A percentile compares a stretch with the other conserved stretches of the same genome.
Evolutionary conservation across 2,329 filamentous ascomycete species (phyloP).

Genomic region (Penicillium brevicompactum): DNA sequence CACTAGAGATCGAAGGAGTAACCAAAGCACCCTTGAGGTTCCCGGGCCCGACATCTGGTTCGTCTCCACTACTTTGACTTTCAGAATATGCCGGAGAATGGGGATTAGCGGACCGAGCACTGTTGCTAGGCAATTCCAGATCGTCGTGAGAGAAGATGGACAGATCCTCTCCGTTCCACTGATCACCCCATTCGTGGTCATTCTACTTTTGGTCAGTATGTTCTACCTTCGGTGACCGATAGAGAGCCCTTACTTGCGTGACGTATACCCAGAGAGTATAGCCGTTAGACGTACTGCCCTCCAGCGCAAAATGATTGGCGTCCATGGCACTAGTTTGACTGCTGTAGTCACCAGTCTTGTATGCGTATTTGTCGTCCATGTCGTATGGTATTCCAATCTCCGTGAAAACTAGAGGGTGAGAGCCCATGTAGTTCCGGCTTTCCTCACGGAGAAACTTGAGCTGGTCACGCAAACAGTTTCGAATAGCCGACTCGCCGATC

Average conservation of each 20-base stretch:
- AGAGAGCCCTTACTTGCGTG: constrained; percentile 56
- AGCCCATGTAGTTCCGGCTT: constrained; percentile 83
- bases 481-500: constrained; percentile 87
- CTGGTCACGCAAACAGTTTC: constrained; percentile 90
- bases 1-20: constrained; percentile 58
- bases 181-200: constrained; percentile 83
- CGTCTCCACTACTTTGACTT: constrained; percentile 48
- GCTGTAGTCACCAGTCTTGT: constrained; percentile 91
- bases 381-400: constrained; percentile 98
- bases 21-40: constrained; percentile 75
- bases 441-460: constrained; percentile 80
- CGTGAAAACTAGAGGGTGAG: constrained; percentile 85
- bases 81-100: constrained; percentile 58
- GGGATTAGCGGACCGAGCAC: constrained; percentile 34
- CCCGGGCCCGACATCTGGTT: constrained; percentile 64
- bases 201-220: constrained; percentile 57
- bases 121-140: constrained; percentile 52
- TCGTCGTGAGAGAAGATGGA: constrained; percentile 90
- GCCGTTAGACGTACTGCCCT: constrained; percentile 79
- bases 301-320: constrained; percentile 90
- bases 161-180: constrained; percentile 97
- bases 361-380: constrained; percentile 96
- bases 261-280: constrained; percentile 90
- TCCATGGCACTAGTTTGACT: constrained; percentile 92
- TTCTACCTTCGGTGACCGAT: background rate